These are phyloP conservation scores for Chlamydomonas schloesseri DNA, from an alignment of 139 green algal genomes.

Conservation along the genomic window DNA sequence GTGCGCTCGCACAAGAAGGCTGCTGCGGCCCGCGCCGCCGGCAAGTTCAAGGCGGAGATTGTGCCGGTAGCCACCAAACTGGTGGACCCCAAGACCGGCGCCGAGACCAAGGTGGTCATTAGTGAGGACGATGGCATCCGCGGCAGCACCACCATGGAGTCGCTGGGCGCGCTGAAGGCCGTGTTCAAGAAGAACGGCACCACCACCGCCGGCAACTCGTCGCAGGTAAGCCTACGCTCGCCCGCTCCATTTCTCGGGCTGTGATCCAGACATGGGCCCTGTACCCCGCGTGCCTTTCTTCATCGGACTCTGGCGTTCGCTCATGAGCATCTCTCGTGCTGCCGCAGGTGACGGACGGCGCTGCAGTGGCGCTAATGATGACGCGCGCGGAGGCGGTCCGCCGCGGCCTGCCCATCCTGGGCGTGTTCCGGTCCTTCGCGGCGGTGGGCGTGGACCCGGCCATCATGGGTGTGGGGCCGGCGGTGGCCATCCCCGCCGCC, in stretches of 20 bases:
- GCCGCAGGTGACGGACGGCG: slow-evolving; percentile 95
- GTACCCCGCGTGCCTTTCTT: too few relatives aligned
- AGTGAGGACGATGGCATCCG: slow-evolving; percentile 95
- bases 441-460: slow-evolving; percentile 93
- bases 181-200: slow-evolving; percentile 96
- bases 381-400: slow-evolving; percentile 87
- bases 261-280: too few relatives aligned
- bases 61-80: slow-evolving; percentile 93
- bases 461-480: slow-evolving; percentile 98
- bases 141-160: slow-evolving; percentile 68
- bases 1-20: slow-evolving; percentile 87
- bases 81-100: slow-evolving; percentile 84
- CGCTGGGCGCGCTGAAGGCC: slow-evolving; percentile 75
- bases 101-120: slow-evolving; percentile 84
- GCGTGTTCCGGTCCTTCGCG: slow-evolving; percentile 84
- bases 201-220: slow-evolving; percentile 96
- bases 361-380: slow-evolving; percentile 94
- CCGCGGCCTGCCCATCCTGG: slow-evolving; percentile 90
- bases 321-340: too few relatives aligned
- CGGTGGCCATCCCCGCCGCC: slow-evolving; percentile 95
- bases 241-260: background rate
- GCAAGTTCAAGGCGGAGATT: slow-evolving; percentile 96
- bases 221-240: slow-evolving; percentile 79
- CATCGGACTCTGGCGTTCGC: too few relatives aligned
- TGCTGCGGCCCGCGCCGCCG: slow-evolving; percentile 80